Evolutionary conservation across 2,329 filamentous ascomycete genomes (phyloP), one percentile per base, ranked within the genome.

Genomic region (Colletotrichum echinochloae): DNA sequence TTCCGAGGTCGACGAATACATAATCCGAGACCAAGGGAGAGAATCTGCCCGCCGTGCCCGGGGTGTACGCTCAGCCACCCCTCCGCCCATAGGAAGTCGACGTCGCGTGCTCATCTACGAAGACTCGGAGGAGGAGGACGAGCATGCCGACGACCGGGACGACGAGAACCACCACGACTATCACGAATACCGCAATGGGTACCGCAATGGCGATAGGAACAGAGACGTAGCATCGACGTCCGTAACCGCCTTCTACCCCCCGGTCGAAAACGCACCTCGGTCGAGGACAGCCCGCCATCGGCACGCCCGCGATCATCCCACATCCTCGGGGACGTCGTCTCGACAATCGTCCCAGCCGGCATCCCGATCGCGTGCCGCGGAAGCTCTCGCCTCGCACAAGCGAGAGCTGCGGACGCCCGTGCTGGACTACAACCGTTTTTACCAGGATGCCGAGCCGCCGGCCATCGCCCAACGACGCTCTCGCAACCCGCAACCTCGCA

Each of bases 371-470:
- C 67, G 64, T 20, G 44, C 26, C 2, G 46, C 56, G 14, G 33
- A 30, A 8, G 28, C 57, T 18, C 57, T 70, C 26, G 52, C 64
- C 14, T 44, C 67, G 7, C 64, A 70, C 52, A 70, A 67, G 39
- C 52, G 28, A 7, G 67, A 51, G 26, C 44, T 67, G 4, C 59
- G 69, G 23, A 70, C 65, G 16, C 69, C 69, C 8, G 60, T 70
- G 9, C 41, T 71, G 9, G 69, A 71, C n/a, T 48, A 65, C 1
- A 33, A 55, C 8, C 60, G 55, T 5, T 16, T 71, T 18, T 71
- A 71, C 37, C 37, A 65, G 39, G 69, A 71, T 46, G 69, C 69
- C 1, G 69, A 71, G 39, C 67, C 67, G 1, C 64, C 67, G 5
- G 64, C 67, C 28, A 57, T 61, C 37, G 62, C 51, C 57, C 64